Evolutionary conservation across 352 stramenopile species (phyloP), one percentile per base, ranked within the genome.

Genomic region (Albugo candida): DNA sequence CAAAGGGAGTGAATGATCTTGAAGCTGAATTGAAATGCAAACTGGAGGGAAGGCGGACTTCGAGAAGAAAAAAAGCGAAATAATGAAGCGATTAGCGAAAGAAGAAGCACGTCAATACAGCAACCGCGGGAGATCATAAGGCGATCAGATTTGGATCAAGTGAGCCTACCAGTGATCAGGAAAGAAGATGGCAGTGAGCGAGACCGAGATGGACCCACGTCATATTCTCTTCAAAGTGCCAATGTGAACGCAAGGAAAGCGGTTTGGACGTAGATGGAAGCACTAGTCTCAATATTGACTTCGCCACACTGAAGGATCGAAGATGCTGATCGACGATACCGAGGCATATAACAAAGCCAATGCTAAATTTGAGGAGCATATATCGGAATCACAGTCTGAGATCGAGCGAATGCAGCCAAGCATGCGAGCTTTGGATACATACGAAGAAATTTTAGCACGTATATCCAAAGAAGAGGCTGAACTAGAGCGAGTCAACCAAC

Each of bases 331-430:
- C 53, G 61, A 70, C 39, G 47, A 85, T 37, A 64, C 86, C 45
- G 84, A 92, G 31, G 86, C 94, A 41, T 91, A 88, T 48, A 79
- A 94, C 20, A 73, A 87, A 14, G 75, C 94, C 21, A 69, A 81
- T 41, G 47, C 46, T 19, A 57, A 67, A 12, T 84, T 81, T 36
- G 74, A 87, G 27, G 64, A 77, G 44, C 62, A 64, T 5, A 82
- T 93, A 49, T 58, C 58, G 27, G 57, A 70, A 12, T 47, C 93
- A 42, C 54, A 79, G 0, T 63, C 70, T 1, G 79, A 94, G 41
- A 47, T 99, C 50, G 93, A 98, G 37, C 70, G 72, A 2, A 97
- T 98, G 68, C 81, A 94, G 45, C 95, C 95, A 4, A 99, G 99
- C 56, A 96, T 99, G 92, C 95, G 95, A 6, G 79, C 79, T 0